Evolutionary conservation across 345 rosid genomes (phyloP).

Genomic region (Corchorus capsularis): DNA sequence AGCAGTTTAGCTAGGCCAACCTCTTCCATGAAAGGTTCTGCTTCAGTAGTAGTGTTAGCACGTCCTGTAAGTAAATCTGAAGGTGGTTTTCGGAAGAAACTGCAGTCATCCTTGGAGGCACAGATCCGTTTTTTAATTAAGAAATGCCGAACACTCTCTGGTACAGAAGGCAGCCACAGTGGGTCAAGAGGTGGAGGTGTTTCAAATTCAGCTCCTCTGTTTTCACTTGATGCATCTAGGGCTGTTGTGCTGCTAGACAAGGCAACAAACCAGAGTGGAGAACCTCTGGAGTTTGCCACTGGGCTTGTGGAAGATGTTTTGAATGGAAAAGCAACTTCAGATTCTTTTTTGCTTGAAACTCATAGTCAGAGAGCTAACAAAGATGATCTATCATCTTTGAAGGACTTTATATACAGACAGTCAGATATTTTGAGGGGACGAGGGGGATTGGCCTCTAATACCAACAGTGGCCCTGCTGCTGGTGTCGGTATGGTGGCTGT

Average conservation of each 20-base stretch:
- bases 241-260: slow-evolving; percentile 70
- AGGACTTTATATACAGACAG: slow-evolving; percentile 72
- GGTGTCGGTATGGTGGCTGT: slow-evolving; percentile 87
- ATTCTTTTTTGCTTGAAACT: slow-evolving; percentile 75
- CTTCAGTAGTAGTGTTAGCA: slow-evolving; percentile 77
- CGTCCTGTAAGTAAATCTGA: slow-evolving; percentile 75
- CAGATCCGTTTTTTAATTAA: slow-evolving; percentile 78
- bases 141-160: slow-evolving; percentile 68
- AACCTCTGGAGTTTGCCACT: slow-evolving; percentile 67
- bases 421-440: slow-evolving; percentile 78
- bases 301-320: slow-evolving; percentile 77
- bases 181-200: slow-evolving; percentile 64
- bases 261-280: slow-evolving; percentile 45
- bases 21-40: slow-evolving; percentile 58
- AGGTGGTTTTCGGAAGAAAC: slow-evolving; percentile 68
- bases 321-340: slow-evolving; percentile 68
- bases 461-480: slow-evolving; percentile 53
- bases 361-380: slow-evolving; percentile 54
- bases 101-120: slow-evolving; percentile 78
- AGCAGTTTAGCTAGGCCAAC: slow-evolving; percentile 53
- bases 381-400: slow-evolving; percentile 63
- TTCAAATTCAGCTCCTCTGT: slow-evolving; percentile 64
- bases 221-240: slow-evolving; percentile 78
- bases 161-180: slow-evolving; percentile 54
- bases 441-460: slow-evolving; percentile 57